Evolutionary conservation across 768 basidiomycete genomes (phyloP).

Genomic region (Naganishia randhawae): DNA sequence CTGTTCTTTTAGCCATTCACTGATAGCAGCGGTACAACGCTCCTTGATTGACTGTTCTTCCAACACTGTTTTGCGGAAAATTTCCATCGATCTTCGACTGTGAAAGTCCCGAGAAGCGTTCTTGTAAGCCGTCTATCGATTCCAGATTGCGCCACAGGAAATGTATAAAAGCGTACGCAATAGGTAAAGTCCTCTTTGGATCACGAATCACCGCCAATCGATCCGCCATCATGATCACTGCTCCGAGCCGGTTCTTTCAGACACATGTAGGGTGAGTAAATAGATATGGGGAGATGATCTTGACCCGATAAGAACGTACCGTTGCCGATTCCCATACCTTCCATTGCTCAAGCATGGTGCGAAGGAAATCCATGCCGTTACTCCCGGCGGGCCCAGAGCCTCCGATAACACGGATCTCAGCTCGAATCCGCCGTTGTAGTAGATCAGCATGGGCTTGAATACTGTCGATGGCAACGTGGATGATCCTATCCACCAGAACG

Average conservation of each 20-base stretch:
- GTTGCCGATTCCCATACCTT: conserved; percentile 22
- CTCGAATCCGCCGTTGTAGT: background rate
- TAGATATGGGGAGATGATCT: background rate
- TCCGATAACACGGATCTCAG: background rate
- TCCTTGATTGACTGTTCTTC: conserved; percentile 24
- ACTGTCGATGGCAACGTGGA: background rate
- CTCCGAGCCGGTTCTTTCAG: conserved; percentile 13
- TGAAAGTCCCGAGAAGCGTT: background rate
- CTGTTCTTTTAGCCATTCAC: conserved; percentile 21
- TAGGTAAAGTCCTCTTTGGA: background rate
- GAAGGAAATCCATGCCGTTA: conserved; percentile 3
- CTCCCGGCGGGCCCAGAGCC: too few relatives aligned
- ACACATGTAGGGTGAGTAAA: background rate
- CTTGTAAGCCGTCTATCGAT: too few relatives aligned
- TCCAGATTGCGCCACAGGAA: too few relatives aligned
- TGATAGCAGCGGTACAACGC: background rate
- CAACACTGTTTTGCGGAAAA: conserved; percentile 23
- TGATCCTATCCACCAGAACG: background rate
- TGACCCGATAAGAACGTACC: background rate
- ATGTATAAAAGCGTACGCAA: too few relatives aligned
- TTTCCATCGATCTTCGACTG: background rate
- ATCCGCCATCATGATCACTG: conserved; percentile 21
- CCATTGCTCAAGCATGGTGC: conserved; percentile 18
- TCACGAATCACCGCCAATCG: background rate
- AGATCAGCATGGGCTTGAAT: background rate